Percentiles rank a stretch among this genome's conserved stretches.
phyloP scores from a whole-genome alignment of 108 stramenopile genomes.

The Cyclotella choctawhatcheeana region DNA sequence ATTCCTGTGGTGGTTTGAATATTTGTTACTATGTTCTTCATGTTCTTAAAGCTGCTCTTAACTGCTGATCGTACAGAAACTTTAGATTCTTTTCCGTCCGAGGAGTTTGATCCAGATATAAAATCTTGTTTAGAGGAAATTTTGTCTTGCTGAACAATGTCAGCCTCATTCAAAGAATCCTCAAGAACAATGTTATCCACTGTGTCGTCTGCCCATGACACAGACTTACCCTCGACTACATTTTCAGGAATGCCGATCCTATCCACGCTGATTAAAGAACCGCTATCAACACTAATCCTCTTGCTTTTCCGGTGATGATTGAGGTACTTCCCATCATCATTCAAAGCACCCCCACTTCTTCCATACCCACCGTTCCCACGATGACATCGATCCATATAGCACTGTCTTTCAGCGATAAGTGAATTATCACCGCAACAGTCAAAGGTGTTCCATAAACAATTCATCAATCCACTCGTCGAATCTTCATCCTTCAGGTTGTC shows the following conservation, averaged over 20 bases:
- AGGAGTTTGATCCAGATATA: background rate
- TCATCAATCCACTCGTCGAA: background rate
- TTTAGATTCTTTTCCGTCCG: conserved; percentile 4
- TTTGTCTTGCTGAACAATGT: no score
- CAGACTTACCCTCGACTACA: background rate
- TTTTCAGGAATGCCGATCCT: background rate
- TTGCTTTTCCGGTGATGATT: background rate
- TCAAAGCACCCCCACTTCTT: background rate
- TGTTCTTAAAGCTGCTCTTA: conserved; percentile 4
- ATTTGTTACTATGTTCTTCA: background rate
- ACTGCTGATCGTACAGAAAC: conserved; percentile 1
- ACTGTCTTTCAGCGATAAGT: background rate
- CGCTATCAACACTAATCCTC: background rate
- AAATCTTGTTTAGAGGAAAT: background rate
- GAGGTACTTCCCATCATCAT: background rate
- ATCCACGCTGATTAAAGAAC: background rate
- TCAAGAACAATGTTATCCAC: background rate
- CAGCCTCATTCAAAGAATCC: no score
- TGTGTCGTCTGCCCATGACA: conserved; percentile 8
- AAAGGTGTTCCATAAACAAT: background rate
- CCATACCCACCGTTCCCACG: background rate
- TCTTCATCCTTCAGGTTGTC: background rate
- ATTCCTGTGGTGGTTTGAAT: background rate
- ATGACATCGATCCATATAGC: no score
- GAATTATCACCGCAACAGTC: background rate